Evolutionary conservation across 192 early-diverging fungal species (phyloP), one percentile per base, ranked within the genome.

Genomic region (Backusella circina): DNA sequence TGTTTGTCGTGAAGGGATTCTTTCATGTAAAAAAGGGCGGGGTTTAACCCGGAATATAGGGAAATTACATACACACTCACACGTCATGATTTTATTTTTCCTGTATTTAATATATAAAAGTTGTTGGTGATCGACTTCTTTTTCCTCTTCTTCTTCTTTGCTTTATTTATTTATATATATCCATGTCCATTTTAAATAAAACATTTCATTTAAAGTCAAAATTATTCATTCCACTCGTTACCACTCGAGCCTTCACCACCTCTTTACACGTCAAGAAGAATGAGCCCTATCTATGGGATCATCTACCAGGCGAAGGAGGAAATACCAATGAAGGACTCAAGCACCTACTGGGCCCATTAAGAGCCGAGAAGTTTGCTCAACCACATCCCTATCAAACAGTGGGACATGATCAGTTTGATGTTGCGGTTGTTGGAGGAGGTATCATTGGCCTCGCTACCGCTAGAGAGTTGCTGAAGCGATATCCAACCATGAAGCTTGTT

Each of bases 1-100:
- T 99, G 23, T 93, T 94, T 83, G 91, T 95, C 31, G 93, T 99
- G 73, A 91, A 91, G 80, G 91, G 89, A 31, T 95, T 99, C 90
- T 99, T 99, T 83, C 89, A 87, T 30, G 85, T 86, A 73, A 91
- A 89, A 73, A 79, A 82, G 2, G 84, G 85, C 13, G 80, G 81
- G 37, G 87, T 88, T 33, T 88, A 82, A 84, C 16, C 44, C 21
- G 33, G 36, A 31, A 23, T 36, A 72, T 13, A 72, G 31, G 47
- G 36, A 51, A 41, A 38, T 38, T n/a, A n/a, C n/a, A 38, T 44
- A 0, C 12, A 15, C 10, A 67, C 1, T 18, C 15, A n/a, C 16
- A 67, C 31, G 15, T 67, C 65, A 33, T 33, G 33, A n/a, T 31
- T 16, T 67, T 67, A 30, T 28, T 23, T 23, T 61, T 61, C 9